These are phyloP conservation scores for Coemansia sp. DNA, from an alignment of 192 early-diverging fungal species.

Conservation along the genomic window DNA sequence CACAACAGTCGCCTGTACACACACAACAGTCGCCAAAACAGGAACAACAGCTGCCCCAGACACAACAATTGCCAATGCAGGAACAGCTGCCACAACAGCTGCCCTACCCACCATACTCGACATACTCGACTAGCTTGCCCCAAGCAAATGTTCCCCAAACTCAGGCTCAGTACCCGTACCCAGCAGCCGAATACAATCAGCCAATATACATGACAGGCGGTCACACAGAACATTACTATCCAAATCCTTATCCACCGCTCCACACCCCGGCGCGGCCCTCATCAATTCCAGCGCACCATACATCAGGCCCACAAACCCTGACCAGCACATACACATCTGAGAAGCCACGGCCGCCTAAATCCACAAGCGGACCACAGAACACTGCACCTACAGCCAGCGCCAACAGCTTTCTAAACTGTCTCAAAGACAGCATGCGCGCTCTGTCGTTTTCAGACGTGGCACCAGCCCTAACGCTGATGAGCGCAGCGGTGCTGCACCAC, in stretches of 20 bases:
- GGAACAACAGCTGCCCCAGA: not conserved
- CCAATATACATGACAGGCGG: not conserved
- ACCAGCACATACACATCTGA: conserved; percentile 8
- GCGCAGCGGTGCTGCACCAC: conserved; percentile 17
- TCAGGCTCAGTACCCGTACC: conserved; percentile 3
- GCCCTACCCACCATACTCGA: conserved; percentile 1
- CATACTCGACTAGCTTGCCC: not conserved
- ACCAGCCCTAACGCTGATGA: conserved; percentile 6
- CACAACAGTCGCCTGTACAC: not conserved
- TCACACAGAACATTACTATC: not conserved
- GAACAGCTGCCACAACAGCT: not conserved
- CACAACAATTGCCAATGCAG: not conserved
- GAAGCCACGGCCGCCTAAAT: not conserved
- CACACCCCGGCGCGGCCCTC: too few relatives aligned
- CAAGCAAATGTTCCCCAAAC: not conserved
- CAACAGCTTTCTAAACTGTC: conserved; percentile 13
- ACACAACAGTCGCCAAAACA: not conserved
- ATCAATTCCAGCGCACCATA: not conserved
- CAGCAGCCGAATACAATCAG: not conserved
- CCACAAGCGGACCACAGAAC: not conserved
- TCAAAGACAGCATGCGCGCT: conserved; percentile 9
- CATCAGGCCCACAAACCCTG: not conserved
- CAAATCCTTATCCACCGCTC: not conserved
- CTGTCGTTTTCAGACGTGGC: conserved; percentile 1
- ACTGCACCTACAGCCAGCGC: not conserved